These are phyloP conservation scores for Dothistroma septosporum DNA, from an alignment of 2,329 filamentous ascomycete genomes.

Conservation along the genomic window DNA sequence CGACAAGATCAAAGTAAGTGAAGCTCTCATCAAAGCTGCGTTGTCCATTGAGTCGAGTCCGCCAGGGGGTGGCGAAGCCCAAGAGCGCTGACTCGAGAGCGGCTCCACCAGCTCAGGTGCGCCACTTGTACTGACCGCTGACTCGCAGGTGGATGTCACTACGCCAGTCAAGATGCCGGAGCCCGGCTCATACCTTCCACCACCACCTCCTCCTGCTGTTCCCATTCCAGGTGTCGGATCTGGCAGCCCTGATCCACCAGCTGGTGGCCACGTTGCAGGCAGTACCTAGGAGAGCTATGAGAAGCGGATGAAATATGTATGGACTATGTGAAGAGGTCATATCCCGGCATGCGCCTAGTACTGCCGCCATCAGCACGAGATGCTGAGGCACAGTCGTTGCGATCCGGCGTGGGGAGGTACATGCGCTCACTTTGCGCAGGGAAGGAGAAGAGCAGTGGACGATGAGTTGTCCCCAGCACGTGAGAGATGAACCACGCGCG, in stretches of 20 bases:
- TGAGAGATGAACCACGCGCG: too few species aligned
- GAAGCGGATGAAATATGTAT: not conserved
- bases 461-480: too few species aligned
- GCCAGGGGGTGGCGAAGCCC: too few species aligned
- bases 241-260: slow-evolving; percentile 1
- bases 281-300: slow-evolving; percentile 4
- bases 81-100: too few species aligned
- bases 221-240: not conserved
- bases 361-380: not conserved
- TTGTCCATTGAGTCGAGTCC: too few species aligned
- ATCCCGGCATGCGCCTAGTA: not conserved
- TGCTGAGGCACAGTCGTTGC: not conserved
- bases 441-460: too few species aligned
- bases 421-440: not conserved
- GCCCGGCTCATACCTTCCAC: not conserved
- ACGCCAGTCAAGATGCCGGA: slow-evolving; percentile 67
- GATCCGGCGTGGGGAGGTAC: not conserved
- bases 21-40: too few species aligned
- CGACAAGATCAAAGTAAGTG: slow-evolving; percentile 53
- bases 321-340: not conserved
- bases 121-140: too few species aligned
- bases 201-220: not conserved
- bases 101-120: too few species aligned
- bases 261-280: not conserved
- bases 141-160: slow-evolving; percentile 43